A percentile compares a stretch with the other conserved stretches of the same genome.
Conservation (phyloP, 176 grass and related monocot species). For the Canna indica region DNA sequence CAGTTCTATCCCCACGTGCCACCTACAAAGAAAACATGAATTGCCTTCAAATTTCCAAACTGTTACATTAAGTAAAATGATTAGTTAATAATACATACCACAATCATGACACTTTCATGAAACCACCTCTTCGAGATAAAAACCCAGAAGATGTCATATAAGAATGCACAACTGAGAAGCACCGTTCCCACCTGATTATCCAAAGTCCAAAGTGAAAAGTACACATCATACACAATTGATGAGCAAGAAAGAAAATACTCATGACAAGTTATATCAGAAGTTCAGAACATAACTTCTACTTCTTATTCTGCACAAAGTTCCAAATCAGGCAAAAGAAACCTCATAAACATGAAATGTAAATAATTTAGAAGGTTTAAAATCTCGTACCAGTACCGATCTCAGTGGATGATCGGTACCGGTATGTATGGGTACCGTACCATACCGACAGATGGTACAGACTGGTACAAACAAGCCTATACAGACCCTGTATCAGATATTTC, state of each 20-base stretch:
- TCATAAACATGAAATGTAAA: background rate
- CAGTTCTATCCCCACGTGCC: constrained; percentile 90
- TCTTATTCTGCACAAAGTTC: background rate
- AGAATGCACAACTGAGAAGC: constrained; percentile 81
- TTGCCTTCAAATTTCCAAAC: background rate
- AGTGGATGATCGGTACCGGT: too few species aligned
- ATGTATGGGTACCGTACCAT: too few species aligned
- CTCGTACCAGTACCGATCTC: too few species aligned
- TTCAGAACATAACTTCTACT: too few species aligned
- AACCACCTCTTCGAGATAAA: constrained; percentile 91
- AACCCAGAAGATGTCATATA: constrained; percentile 99
- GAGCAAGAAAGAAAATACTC: constrained; percentile 12
- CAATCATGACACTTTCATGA: constrained; percentile 99
- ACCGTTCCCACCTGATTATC: constrained; percentile 59
- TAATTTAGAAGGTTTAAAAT: too few species aligned
- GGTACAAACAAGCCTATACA: too few species aligned
- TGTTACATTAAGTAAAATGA: background rate
- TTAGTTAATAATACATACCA: constrained; percentile 43
- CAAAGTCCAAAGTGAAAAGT: background rate
- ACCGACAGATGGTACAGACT: too few species aligned
- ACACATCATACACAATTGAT: background rate
- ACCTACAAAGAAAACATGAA: constrained; percentile 37
- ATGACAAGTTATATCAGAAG: background rate
- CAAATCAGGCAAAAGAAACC: background rate
- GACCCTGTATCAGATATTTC: too few species aligned